These are phyloP conservation scores for Cercospora brassicicola DNA, from an alignment of 2,329 filamentous ascomycete species.

Conservation along the genomic window DNA sequence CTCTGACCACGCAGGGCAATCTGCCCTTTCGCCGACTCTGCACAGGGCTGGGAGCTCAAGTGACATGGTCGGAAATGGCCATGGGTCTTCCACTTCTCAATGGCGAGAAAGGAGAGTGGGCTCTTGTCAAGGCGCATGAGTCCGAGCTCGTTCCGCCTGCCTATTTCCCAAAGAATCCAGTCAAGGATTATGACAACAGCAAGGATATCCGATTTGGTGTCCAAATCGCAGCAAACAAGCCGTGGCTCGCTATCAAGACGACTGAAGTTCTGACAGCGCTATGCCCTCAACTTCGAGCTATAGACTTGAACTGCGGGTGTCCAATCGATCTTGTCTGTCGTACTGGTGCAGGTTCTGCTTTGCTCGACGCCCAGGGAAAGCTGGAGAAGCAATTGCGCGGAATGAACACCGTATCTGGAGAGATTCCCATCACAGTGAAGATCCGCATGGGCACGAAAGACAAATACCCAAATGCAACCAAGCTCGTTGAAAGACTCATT, in stretches of 20 bases:
- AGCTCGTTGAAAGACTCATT: slow-evolving; percentile 77
- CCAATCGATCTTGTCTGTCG: slow-evolving; percentile 93
- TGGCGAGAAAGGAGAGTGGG: slow-evolving; percentile 90
- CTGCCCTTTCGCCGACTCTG: slow-evolving; percentile 90
- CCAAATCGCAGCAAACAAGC: slow-evolving; percentile 89
- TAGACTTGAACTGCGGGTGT: slow-evolving; percentile 96
- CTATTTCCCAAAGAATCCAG: slow-evolving; percentile 55
- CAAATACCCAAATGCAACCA: slow-evolving; percentile 73
- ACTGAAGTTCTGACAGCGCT: slow-evolving; percentile 76
- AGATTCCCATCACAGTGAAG: slow-evolving; percentile 91
- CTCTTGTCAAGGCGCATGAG: slow-evolving; percentile 87
- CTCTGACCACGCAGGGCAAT: slow-evolving; percentile 94
- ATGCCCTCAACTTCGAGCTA: slow-evolving; percentile 79
- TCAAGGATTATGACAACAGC: slow-evolving; percentile 76
- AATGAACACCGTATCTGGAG: slow-evolving; percentile 90
- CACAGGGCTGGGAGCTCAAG: slow-evolving; percentile 80
- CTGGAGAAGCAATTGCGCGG: slow-evolving; percentile 91
- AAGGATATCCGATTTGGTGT: slow-evolving; percentile 86
- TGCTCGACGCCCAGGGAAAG: slow-evolving; percentile 85
- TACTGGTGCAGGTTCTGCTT: slow-evolving; percentile 81
- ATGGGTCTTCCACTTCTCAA: slow-evolving; percentile 87
- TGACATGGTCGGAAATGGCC: slow-evolving; percentile 98
- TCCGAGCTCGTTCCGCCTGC: slow-evolving; percentile 73
- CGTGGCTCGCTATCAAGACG: slow-evolving; percentile 85
- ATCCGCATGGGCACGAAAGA: slow-evolving; percentile 88